phyloP scores from a whole-genome alignment of 305 asterid species.

The Andrographis paniculata region DNA sequence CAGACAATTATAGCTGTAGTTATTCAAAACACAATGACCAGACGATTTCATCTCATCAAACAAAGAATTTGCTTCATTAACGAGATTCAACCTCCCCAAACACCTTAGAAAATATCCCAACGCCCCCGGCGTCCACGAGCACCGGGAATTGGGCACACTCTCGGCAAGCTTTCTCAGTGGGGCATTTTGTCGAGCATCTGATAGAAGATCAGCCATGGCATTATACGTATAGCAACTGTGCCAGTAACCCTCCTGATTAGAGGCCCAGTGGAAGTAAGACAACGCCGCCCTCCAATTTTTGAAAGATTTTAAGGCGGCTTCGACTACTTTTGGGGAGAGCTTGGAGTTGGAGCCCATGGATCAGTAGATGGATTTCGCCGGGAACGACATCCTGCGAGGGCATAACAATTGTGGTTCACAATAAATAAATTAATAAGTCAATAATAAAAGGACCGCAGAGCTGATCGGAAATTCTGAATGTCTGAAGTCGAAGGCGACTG shows the following conservation, averaged over 20 bases:
- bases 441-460: too few relatives aligned
- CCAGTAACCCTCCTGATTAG: conserved; percentile 42
- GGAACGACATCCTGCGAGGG: not conserved
- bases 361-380: not conserved
- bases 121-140: conserved; percentile 67
- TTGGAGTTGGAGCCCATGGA: conserved; percentile 29
- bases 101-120: conserved; percentile 79
- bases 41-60: conserved; percentile 58
- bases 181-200: conserved; percentile 84
- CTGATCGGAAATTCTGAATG: too few relatives aligned
- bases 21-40: conserved; percentile 44
- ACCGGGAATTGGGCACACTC: conserved; percentile 27
- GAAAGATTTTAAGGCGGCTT: conserved; percentile 48
- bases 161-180: conserved; percentile 42
- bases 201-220: conserved; percentile 64
- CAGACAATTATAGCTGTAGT: conserved; percentile 59
- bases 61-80: conserved; percentile 60
- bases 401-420: too few relatives aligned
- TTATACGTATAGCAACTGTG: conserved; percentile 67
- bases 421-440: too few relatives aligned
- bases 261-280: conserved; percentile 70
- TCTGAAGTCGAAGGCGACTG: too few relatives aligned
- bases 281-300: conserved; percentile 60
- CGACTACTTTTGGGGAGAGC: conserved; percentile 59
- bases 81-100: conserved; percentile 56